Base-by-base conservation (phyloP, 495 filamentous ascomycete species). In the Aspergillus carlsbadensis region DNA sequence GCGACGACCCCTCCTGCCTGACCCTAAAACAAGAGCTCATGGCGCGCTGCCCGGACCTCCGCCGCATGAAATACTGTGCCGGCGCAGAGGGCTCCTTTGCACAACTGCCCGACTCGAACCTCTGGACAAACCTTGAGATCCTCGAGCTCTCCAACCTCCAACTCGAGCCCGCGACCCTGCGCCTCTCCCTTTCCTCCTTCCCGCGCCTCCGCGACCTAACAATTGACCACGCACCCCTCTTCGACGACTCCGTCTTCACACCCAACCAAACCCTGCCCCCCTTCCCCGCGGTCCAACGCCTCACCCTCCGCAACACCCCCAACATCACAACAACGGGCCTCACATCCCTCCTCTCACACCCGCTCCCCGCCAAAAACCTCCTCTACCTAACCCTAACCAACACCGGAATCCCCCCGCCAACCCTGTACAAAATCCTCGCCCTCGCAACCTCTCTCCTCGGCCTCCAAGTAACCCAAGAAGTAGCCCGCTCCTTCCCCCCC, bases 1-100 rank as follows among this genome's bases (percentile, higher is more conserved):
- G 77, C 41, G 91, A 94, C 60, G 92, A 96, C 56, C 71, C 84
- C 6, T 77, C 82, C 2, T 95, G 87, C 64, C 65, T 85, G 34
- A 84, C 89, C 0, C 68, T 98, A 61, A 85, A 88, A 58, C 84
- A 91, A 56, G 94, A 96, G 65, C 70, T 97, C 24, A 89, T 92
- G 70, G 85, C 83, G 3, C 82, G 89, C 31, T 97, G 92, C 67
- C 82, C 87, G 26, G 84, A 95, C 62, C 71, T 98, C 22, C 83
- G 92, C 45, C 92, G 89, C 62, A 97, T 97, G 91, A 84, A 78
- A 29, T 98, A 95, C 73, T 78, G 79, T 37, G 71, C 76, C 35
- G 94, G 94, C 10, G 79, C 88, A 7, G 94, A 97, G 75, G 83
- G 81, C 37, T 87, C 84, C 66, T 82, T 98, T 57, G 82, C 88